Conservation (phyloP, 2,329 filamentous ascomycete genomes). For the Claviceps pazoutovae region DNA sequence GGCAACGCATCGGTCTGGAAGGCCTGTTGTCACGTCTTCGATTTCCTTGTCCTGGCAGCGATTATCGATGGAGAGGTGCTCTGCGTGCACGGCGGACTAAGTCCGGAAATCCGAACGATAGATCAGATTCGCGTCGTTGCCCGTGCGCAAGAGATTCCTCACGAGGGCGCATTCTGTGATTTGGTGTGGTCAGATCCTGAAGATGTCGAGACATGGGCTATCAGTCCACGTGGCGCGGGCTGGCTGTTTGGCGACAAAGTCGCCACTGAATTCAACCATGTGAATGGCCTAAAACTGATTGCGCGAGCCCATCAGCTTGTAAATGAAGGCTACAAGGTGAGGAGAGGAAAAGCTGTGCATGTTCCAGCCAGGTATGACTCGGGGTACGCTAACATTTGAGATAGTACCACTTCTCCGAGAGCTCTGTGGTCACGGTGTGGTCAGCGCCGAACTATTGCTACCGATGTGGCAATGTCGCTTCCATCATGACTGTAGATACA, state of each 20-base stretch:
- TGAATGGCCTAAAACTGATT: conserved; percentile 92
- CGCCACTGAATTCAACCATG: conserved; percentile 91
- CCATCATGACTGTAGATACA: conserved; percentile 82
- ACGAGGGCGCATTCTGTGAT: conserved; percentile 97
- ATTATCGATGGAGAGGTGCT: conserved; percentile 98
- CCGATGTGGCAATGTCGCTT: conserved; percentile 89
- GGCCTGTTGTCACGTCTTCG: conserved; percentile 98
- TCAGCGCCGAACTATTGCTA: conserved; percentile 95
- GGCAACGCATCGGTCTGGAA: conserved; percentile 99
- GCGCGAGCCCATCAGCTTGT: conserved; percentile 95
- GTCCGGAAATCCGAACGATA: conserved; percentile 86
- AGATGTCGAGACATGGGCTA: conserved; percentile 89
- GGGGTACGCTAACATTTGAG: not conserved
- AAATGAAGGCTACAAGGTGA: conserved; percentile 92
- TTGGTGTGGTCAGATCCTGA: conserved; percentile 97
- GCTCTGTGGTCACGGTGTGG: conserved; percentile 96
- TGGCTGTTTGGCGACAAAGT: conserved; percentile 98
- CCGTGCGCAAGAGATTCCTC: conserved; percentile 91
- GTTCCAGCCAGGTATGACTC: not conserved
- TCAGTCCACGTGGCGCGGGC: conserved; percentile 88
- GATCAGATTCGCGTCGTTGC: conserved; percentile 99
- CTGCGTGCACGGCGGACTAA: conserved; percentile 87
- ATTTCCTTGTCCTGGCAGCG: conserved; percentile 89
- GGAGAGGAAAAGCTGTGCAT: not conserved
- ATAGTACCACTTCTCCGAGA: conserved; percentile 84